Conservation (phyloP, 371 early-diverging fungal genomes). For the Zychaea mexicana region DNA sequence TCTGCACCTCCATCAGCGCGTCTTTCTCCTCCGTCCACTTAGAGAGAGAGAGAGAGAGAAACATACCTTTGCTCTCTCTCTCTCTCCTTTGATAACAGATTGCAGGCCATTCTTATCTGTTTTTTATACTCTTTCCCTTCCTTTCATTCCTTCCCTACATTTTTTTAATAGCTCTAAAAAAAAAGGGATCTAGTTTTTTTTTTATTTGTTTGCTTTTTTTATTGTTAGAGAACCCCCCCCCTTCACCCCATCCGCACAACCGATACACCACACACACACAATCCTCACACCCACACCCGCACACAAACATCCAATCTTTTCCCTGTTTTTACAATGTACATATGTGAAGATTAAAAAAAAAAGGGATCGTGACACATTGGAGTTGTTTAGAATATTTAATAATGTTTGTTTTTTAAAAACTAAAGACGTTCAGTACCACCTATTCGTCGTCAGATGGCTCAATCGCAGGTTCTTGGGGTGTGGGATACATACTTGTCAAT, state of each 20-base stretch:
- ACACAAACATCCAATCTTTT: no score
- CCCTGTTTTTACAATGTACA: background rate
- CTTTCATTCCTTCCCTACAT: background rate
- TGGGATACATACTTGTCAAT: no score
- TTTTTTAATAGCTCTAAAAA: background rate
- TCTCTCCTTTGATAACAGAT: background rate
- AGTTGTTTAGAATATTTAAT: no score
- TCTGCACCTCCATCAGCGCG: slow-evolving; percentile 1
- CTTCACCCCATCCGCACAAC: background rate
- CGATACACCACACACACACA: no score
- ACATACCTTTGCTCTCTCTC: background rate
- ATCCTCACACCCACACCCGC: background rate
- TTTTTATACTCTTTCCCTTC: background rate
- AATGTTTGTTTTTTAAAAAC: no score
- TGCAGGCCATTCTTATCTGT: slow-evolving; percentile 6
- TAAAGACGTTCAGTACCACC: no score
- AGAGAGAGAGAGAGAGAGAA: background rate
- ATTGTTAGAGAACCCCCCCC: background rate
- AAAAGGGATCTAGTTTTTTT: background rate
- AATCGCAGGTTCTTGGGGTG: no score
- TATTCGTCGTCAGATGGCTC: no score
- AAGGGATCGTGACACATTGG: no score
- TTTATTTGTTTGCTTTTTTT: background rate
- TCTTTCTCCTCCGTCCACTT: background rate
- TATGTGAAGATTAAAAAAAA: background rate